A percentile compares a stretch with the other conserved stretches of the same genome.
Evolutionary conservation across 192 early-diverging fungal genomes (phyloP).

Genomic region (Gaertneriomyces sp.): DNA sequence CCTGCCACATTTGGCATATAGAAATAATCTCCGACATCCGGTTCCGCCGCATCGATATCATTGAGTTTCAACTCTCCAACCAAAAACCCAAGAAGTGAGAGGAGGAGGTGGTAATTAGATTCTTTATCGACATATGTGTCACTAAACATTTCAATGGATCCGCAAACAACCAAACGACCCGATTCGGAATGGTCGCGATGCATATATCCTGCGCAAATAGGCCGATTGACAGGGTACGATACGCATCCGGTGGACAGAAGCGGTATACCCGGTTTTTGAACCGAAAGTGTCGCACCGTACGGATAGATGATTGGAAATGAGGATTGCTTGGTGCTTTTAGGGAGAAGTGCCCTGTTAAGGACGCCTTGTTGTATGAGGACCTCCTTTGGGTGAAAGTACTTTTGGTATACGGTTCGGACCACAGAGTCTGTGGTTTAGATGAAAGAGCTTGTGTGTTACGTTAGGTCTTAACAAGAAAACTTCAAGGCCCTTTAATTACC

Average conservation of each 20-base stretch:
- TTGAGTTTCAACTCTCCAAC: slow-evolving; percentile 56
- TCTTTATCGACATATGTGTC: slow-evolving; percentile 64
- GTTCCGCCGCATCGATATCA: slow-evolving; percentile 61
- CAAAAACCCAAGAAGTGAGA: slow-evolving; percentile 4
- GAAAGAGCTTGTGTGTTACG: neutral
- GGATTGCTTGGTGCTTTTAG: slow-evolving; percentile 6
- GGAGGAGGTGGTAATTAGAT: slow-evolving; percentile 51
- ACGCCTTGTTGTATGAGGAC: slow-evolving; percentile 58
- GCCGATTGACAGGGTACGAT: slow-evolving; percentile 60
- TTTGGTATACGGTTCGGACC: slow-evolving; percentile 55
- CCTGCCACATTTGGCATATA: slow-evolving; percentile 52
- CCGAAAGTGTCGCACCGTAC: slow-evolving; percentile 59
- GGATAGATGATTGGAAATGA: slow-evolving; percentile 57
- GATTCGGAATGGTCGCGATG: slow-evolving; percentile 36
- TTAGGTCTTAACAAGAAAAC: neutral
- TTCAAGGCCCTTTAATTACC: slow-evolving; percentile 27
- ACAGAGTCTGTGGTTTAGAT: slow-evolving; percentile 45
- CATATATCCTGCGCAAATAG: slow-evolving; percentile 51
- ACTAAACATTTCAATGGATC: slow-evolving; percentile 55
- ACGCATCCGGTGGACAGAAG: slow-evolving; percentile 57
- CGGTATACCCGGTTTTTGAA: slow-evolving; percentile 62
- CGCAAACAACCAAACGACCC: slow-evolving; percentile 55
- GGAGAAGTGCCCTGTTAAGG: slow-evolving; percentile 40
- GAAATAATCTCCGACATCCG: slow-evolving; percentile 64
- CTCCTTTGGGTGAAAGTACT: slow-evolving; percentile 65